Conservation (phyloP, 2,329 filamentous ascomycete species). For the Penicillium sp. region DNA sequence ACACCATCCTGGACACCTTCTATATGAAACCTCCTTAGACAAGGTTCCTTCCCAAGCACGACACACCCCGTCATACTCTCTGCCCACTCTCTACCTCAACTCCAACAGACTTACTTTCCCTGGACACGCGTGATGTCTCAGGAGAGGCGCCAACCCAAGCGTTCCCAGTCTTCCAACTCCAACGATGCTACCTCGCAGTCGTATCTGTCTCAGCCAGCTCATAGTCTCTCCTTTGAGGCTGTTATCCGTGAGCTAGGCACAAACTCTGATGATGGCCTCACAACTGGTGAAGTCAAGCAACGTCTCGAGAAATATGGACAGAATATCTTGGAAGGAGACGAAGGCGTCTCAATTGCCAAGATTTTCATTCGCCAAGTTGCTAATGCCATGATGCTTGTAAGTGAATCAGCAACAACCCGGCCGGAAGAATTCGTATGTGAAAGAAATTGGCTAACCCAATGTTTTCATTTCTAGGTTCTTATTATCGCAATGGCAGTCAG, state of each 20-base stretch:
- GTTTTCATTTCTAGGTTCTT: slow-evolving; percentile 64
- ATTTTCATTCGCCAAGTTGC: slow-evolving; percentile 71
- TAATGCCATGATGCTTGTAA: slow-evolving; percentile 72
- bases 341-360: slow-evolving; percentile 71
- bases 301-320: slow-evolving; percentile 64
- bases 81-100: neutral
- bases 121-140: slow-evolving; percentile 27
- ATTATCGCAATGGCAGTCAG: slow-evolving; percentile 74
- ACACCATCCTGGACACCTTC: slow-evolving; percentile 39
- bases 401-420: slow-evolving; percentile 14
- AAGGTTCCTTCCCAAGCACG: slow-evolving; percentile 26
- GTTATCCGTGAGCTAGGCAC: slow-evolving; percentile 63
- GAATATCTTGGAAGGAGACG: slow-evolving; percentile 70
- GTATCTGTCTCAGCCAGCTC: slow-evolving; percentile 64
- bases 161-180: slow-evolving; percentile 17
- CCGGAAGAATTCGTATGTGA: neutral
- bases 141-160: slow-evolving; percentile 26
- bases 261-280: slow-evolving; percentile 64
- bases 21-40: slow-evolving; percentile 43
- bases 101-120: slow-evolving; percentile 14
- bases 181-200: slow-evolving; percentile 51
- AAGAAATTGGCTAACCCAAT: slow-evolving; percentile 31
- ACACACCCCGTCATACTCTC: neutral
- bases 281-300: slow-evolving; percentile 58
- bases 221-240: slow-evolving; percentile 62